phyloP scores from a whole-genome alignment of 805 yeast species.

The Suhomyces sp. region DNA sequence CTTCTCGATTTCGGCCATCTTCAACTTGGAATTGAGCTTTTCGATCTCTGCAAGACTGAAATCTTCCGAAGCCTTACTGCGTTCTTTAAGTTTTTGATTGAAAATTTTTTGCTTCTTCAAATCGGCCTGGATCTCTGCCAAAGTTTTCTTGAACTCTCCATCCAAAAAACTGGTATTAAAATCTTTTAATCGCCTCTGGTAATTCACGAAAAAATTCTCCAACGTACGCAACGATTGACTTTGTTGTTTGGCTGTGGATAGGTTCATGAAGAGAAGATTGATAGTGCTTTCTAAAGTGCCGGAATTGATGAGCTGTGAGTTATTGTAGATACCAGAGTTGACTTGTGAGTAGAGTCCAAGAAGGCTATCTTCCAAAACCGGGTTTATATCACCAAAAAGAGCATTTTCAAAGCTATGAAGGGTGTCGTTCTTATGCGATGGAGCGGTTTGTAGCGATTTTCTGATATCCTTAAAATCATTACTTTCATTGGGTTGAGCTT shows the following conservation, averaged over 20 bases:
- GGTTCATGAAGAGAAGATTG: slow-evolving; percentile 50
- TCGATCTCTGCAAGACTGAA: slow-evolving; percentile 5
- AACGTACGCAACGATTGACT: slow-evolving; percentile 53
- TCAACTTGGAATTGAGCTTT: slow-evolving; percentile 3
- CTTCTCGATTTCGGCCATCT: slow-evolving; percentile 9
- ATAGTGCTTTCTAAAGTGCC: slow-evolving; percentile 55
- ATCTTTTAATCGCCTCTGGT: slow-evolving; percentile 30
- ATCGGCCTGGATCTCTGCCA: slow-evolving; percentile 13
- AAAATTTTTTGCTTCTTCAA: slow-evolving; percentile 14
- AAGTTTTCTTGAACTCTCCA: slow-evolving; percentile 14
- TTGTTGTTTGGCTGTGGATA: slow-evolving; percentile 59
- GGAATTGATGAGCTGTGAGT: slow-evolving; percentile 57
- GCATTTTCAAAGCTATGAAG: slow-evolving; percentile 54
- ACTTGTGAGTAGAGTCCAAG: slow-evolving; percentile 47
- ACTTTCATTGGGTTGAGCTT: background rate
- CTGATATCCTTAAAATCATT: background rate
- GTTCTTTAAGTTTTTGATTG: slow-evolving; percentile 15
- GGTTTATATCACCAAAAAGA: slow-evolving; percentile 58
- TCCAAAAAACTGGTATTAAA: slow-evolving; percentile 24
- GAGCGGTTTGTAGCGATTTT: background rate
- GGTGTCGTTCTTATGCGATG: slow-evolving; percentile 1
- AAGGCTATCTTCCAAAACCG: slow-evolving; percentile 47
- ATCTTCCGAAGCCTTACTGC: slow-evolving; percentile 10
- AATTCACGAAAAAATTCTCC: slow-evolving; percentile 52
- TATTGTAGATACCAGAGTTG: slow-evolving; percentile 55